Base-by-base conservation (phyloP, 2,329 filamentous ascomycete genomes). In the Orbilia quercus region DNA sequence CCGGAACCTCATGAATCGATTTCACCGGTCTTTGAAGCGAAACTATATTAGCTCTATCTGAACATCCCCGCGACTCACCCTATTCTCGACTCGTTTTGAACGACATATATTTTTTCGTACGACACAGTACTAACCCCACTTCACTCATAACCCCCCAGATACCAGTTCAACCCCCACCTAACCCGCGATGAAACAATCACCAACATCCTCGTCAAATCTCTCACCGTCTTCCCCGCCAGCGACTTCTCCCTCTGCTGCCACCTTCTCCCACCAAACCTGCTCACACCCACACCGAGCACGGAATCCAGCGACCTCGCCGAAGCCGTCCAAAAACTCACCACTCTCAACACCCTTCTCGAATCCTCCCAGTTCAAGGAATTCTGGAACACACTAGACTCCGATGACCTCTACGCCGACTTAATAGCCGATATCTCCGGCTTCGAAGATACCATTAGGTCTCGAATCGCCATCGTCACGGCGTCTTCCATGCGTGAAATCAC, bases 141-240 rank as follows among this genome's bases (percentile, higher is more conserved):
- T 71, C 75, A 69, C 54, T 28, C n/a, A n/a, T 23, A n/a, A n/a
- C 4, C 45, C 12, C 16, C 74, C 78, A 99, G 95, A 77, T 99
- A 99, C 87, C 96, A 99, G 85, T 96, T 99, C 84, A 99, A 99
- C 88, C 95, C 95, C 58, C 93, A 98, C 85, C 91, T 96, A 78
- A 89, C 93, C 80, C 94, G 95, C 85, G 91, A 96, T 80, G 95
- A 99, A 83, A 92, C 94, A 80, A 92, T 95, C 82, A 98, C 95
- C 85, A 98, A 98, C 87, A 91, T 98, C 84, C 92, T 99, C 81
- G 93, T 96, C 85, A 99, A 98, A 86, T 87, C 93, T 77, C 89
- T 99, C 81, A 96, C 94, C 78, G 91, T 96, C 84, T 99, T 99
- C 86, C 95, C 95, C 76, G 93, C 91, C 18, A 89, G 95, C 47